Conservation (phyloP, 805 yeast genomes). For the Metschnikowia cerradonensis region DNA sequence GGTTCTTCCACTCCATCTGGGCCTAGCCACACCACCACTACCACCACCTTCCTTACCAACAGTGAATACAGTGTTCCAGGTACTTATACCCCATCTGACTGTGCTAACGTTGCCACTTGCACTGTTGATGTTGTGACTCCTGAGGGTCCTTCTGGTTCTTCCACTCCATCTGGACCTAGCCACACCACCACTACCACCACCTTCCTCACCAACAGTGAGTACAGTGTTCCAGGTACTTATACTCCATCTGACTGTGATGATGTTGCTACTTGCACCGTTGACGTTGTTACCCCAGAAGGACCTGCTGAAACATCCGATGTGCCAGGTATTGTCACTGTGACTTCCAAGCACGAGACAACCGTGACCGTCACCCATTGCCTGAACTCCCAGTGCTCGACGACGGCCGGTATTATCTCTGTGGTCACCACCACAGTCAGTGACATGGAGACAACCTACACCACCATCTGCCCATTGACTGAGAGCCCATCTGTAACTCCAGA, state of each 20-base stretch:
- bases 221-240: background rate
- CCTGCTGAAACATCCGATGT: background rate
- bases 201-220: background rate
- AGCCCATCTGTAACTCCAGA: background rate
- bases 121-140: background rate
- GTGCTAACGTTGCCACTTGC: background rate
- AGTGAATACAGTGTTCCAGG: background rate
- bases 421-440: background rate
- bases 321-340: background rate
- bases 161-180: no score
- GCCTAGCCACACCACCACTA: background rate
- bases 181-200: constrained; percentile 4
- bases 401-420: background rate
- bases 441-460: background rate
- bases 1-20: background rate
- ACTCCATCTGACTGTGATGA: constrained; percentile 3
- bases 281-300: background rate
- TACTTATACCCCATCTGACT: constrained; percentile 3
- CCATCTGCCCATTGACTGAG: constrained; percentile 2
- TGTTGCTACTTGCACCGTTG: constrained; percentile 1
- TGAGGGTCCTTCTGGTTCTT: background rate
- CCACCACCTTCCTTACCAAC: background rate
- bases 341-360: background rate
- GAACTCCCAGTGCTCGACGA: background rate
- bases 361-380: constrained; percentile 1